These are phyloP conservation scores for Calonectria pseudoreteaudii DNA, from an alignment of 2,329 filamentous ascomycete species.

Conservation along the genomic window DNA sequence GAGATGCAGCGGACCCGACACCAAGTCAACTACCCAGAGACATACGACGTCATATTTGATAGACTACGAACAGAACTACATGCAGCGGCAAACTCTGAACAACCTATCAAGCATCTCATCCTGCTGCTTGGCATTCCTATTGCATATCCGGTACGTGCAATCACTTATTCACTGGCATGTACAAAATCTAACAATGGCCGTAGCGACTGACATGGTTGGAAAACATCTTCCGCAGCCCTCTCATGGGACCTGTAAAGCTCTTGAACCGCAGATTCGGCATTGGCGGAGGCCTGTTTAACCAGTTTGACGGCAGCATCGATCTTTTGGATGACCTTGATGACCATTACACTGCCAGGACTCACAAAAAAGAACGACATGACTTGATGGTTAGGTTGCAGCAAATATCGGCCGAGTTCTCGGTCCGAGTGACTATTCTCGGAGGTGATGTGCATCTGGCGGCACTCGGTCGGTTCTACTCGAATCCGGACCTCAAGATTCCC, in stretches of 20 bases:
- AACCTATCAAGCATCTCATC: constrained; percentile 89
- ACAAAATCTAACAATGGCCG: constrained; percentile 22
- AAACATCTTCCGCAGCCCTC: constrained; percentile 86
- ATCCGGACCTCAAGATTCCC: constrained; percentile 80
- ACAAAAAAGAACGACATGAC: constrained; percentile 87
- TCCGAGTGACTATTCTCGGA: constrained; percentile 91
- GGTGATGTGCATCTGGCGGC: constrained; percentile 95
- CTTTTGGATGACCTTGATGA: constrained; percentile 94
- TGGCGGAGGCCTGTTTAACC: constrained; percentile 87
- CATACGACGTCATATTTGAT: constrained; percentile 85
- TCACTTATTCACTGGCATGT: constrained; percentile 43
- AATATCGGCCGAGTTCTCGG: constrained; percentile 85
- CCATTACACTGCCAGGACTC: constrained; percentile 92
- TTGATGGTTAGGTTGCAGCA: constrained; percentile 86
- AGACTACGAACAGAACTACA: constrained; percentile 79
- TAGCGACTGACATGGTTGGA: constrained; percentile 94
- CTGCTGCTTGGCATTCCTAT: constrained; percentile 89
- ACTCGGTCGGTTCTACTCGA: constrained; percentile 94
- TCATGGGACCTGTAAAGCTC: constrained; percentile 90
- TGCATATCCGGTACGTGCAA: constrained; percentile 75
- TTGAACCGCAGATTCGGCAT: constrained; percentile 91
- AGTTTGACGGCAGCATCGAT: constrained; percentile 94
- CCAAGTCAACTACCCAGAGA: constrained; percentile 94
- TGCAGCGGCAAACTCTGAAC: constrained; percentile 73
- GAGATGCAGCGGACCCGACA: constrained; percentile 80